Evolutionary conservation across 495 filamentous ascomycete species (phyloP).

Genomic region (Trichoderma erinaceum): DNA sequence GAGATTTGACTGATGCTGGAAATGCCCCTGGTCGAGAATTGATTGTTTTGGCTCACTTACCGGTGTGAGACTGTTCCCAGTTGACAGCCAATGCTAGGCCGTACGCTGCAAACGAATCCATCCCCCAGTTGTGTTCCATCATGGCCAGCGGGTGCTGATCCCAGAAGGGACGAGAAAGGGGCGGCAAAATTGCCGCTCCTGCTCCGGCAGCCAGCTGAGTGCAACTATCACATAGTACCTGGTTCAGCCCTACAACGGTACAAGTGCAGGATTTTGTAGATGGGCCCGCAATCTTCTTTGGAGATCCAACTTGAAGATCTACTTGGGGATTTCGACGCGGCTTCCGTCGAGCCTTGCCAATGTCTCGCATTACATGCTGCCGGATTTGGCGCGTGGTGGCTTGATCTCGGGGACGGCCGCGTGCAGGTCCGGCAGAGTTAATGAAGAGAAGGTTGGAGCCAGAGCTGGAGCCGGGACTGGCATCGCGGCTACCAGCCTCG

Average conservation of each 20-base stretch:
- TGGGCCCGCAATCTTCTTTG: background rate
- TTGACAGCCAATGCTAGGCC: background rate
- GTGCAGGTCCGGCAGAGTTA: background rate
- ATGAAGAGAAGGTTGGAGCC: conserved; percentile 2
- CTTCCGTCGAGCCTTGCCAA: conserved; percentile 5
- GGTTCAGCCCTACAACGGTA: background rate
- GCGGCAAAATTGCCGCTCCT: background rate
- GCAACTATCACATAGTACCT: background rate
- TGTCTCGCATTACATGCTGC: conserved; percentile 2
- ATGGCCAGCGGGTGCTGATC: background rate
- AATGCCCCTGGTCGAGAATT: background rate
- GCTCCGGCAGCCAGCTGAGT: background rate
- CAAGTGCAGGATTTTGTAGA: background rate
- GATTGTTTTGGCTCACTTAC: background rate
- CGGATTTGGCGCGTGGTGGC: background rate
- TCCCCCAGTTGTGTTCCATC: background rate
- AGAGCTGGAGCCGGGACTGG: background rate
- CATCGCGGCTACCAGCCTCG: background rate
- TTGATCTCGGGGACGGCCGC: background rate
- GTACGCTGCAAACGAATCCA: conserved; percentile 3
- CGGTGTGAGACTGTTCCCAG: background rate
- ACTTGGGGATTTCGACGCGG: background rate
- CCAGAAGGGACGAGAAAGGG: background rate
- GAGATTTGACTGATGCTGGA: background rate
- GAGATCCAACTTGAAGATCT: background rate